Percentiles rank a stretch among this genome's conserved stretches.
Conservation (phyloP, 768 basidiomycete species). For the Paxillus rubicundulus region DNA sequence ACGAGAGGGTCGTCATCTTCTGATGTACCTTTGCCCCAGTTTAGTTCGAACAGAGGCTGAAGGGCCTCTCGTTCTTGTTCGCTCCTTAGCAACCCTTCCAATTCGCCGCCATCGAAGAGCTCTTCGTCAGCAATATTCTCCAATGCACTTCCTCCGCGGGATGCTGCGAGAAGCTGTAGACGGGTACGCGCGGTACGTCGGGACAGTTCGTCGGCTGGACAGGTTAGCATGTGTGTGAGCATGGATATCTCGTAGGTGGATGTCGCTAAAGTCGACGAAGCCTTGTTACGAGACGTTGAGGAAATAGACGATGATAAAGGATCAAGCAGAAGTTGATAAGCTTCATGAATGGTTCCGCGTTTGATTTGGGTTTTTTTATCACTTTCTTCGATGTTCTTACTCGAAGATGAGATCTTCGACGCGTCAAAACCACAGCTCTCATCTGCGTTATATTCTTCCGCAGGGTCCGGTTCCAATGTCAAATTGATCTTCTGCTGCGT, state of each 20-base stretch:
- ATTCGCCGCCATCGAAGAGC: conserved; percentile 65
- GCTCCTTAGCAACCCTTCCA: conserved; percentile 56
- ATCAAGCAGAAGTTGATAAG: conserved; percentile 56
- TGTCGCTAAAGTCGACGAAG: not conserved
- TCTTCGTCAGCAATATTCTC: conserved; percentile 64
- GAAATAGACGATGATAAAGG: conserved; percentile 42
- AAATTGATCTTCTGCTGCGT: conserved; percentile 35
- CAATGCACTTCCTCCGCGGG: conserved; percentile 54
- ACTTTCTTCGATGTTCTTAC: not conserved
- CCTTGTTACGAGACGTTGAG: not conserved
- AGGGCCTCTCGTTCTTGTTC: conserved; percentile 51
- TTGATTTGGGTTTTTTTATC: conserved; percentile 33
- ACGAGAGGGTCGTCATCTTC: conserved; percentile 20
- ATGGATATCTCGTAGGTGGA: conserved; percentile 31
- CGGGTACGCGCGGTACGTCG: conserved; percentile 49
- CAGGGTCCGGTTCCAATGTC: conserved; percentile 36
- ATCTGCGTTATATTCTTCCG: conserved; percentile 29
- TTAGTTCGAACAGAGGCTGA: conserved; percentile 33
- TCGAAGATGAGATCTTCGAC: conserved; percentile 12
- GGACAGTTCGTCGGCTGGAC: conserved; percentile 30
- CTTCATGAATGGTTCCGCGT: conserved; percentile 39
- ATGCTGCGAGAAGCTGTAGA: conserved; percentile 57
- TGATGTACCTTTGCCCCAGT: conserved; percentile 33
- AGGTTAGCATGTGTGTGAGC: conserved; percentile 55
- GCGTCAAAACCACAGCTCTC: conserved; percentile 13